Evolutionary conservation across 192 early-diverging fungal species (phyloP).

Genomic region (Entomortierella chlamydospora): DNA sequence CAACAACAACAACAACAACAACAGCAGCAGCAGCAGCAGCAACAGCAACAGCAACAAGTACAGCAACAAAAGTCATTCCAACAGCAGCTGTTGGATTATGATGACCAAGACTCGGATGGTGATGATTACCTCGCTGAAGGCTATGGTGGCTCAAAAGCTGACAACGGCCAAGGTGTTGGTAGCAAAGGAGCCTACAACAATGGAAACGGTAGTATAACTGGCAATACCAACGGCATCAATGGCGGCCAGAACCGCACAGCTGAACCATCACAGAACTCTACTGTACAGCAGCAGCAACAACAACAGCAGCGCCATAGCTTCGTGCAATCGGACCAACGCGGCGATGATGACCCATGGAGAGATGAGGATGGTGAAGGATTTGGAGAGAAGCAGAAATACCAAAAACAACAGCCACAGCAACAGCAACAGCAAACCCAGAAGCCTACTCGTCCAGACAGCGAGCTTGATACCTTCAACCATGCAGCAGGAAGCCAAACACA

Average conservation of each 20-base stretch:
- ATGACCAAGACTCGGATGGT: constrained; percentile 46
- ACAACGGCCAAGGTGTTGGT: background rate
- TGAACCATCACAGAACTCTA: constrained; percentile 9
- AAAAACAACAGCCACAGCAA: constrained; percentile 1
- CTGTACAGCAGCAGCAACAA: background rate
- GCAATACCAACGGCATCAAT: constrained; percentile 5
- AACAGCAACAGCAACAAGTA: constrained; percentile 21
- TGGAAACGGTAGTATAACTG: background rate
- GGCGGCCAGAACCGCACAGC: constrained; percentile 2
- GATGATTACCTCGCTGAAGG: constrained; percentile 27
- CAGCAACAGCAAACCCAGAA: constrained; percentile 19
- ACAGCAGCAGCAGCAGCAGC: constrained; percentile 7
- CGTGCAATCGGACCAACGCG: constrained; percentile 22
- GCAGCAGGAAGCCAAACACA: background rate
- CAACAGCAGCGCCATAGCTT: constrained; percentile 45
- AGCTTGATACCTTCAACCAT: constrained; percentile 29
- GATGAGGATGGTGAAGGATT: constrained; percentile 53
- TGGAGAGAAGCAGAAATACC: background rate
- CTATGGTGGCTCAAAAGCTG: constrained; percentile 4
- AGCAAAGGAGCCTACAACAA: background rate
- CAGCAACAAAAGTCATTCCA: constrained; percentile 20
- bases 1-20: constrained; percentile 30
- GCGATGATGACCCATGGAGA: constrained; percentile 53
- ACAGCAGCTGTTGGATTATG: constrained; percentile 44
- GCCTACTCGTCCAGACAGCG: constrained; percentile 35